Base-by-base conservation (phyloP, 352 stramenopile genomes). In the Pythium monospermum region DNA sequence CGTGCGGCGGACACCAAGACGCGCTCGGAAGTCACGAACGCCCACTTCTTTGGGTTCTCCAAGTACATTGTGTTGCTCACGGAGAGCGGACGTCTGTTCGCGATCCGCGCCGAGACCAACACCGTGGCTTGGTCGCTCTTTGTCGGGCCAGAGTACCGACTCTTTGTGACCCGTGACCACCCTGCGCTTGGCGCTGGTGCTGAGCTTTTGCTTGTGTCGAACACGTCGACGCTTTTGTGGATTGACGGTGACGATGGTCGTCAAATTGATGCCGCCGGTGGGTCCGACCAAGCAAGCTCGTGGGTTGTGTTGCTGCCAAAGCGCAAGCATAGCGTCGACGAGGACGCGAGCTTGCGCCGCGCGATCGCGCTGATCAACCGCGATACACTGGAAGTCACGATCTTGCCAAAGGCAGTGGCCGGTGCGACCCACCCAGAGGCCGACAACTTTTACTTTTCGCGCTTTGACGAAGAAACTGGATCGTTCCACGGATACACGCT, bases 401-500 rank as follows among this genome's bases (percentile, higher is more conserved):
- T 90, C n/a, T 78, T 77, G 31, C 81, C 81, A 13, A 67, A 66
- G 28, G 72, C 72, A 35, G 61, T 63, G 5, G 52, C 67, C 7
- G 39, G 60, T 6, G 59, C 64, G 22, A 58, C 59, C 22, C 70
- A 89, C 41, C 75, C 73, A 4, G 77, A 87, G 50, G 58, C 82
- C 10, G 57, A 82, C 2, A 59, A 87, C 56, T 90, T 93, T 37
- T 93, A 85, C 70, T 89, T 93, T 37, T 87, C 87, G 51, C 78
- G 78, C 21, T 93, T 76, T 38, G 76, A 90, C 26, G 43, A 66
- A 23, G 51, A 3, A 3, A 39, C 57, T 8, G 73, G 83, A 11
- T 64, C 66, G 1, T 75, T 89, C 49, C 63, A 68, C 18, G 83
- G 80, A 1, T 91, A 80, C 51, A 59, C 66, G 6, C 69, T 91